Evolutionary conservation across 768 basidiomycete genomes (phyloP).

Genomic region (Auriscalpium orientale): DNA sequence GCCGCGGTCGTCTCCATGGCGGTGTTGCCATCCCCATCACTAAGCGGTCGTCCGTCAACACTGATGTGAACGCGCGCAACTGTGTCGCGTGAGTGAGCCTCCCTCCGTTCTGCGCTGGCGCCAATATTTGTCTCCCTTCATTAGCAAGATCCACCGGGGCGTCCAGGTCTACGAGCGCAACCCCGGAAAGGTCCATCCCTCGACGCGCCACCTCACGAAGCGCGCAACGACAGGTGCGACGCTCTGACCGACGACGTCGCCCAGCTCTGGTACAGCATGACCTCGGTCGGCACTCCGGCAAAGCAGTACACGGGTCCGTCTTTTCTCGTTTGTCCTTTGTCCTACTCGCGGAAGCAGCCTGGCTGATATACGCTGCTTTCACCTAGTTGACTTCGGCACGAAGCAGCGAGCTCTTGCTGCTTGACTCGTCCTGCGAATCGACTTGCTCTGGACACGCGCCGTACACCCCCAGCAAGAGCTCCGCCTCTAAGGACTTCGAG

Average conservation of each 20-base stretch:
- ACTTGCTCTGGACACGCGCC: not conserved
- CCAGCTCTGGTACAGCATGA: slow-evolving; percentile 6
- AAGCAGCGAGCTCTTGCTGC: not conserved
- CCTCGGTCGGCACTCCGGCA: slow-evolving; percentile 3
- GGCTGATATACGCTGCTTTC: not conserved
- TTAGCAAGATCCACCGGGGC: not conserved
- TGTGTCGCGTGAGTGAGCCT: no score
- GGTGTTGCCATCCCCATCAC: not conserved
- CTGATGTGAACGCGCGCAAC: no score
- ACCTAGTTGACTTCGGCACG: not conserved
- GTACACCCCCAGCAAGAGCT: not conserved
- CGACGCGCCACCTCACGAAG: not conserved
- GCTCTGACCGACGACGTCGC: not conserved
- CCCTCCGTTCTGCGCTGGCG: no score
- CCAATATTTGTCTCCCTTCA: not conserved
- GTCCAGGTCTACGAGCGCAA: not conserved
- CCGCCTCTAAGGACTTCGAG: not conserved
- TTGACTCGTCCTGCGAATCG: not conserved
- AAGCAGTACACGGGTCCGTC: slow-evolving; percentile 1
- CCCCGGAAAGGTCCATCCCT: slow-evolving; percentile 1
- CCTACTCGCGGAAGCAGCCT: not conserved
- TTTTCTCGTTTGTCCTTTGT: not conserved
- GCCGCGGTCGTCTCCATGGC: not conserved
- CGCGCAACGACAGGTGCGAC: not conserved
- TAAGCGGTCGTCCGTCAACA: not conserved